Evolutionary conservation across 805 yeast species (phyloP), one percentile per base, ranked within the genome.

Genomic region (Saccharomycopsis sp.): DNA sequence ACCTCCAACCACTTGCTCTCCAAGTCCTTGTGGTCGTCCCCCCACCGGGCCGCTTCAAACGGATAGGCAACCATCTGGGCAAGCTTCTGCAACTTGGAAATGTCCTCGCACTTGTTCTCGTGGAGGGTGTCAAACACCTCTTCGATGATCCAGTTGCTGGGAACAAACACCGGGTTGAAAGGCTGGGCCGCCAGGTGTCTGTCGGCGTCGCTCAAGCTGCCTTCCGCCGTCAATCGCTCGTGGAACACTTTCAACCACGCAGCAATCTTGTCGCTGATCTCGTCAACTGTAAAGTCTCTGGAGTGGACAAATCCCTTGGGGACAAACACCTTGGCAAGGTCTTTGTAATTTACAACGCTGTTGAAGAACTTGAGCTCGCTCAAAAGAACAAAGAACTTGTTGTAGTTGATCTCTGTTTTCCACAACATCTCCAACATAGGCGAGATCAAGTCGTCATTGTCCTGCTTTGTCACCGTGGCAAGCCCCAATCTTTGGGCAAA

Each of bases 111-210:
- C 31, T 62, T 59, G 21, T 68, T 63, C 2, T 75, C 82, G 27
- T 69, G 64, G 0, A 77, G 68, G 34, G 63, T 61, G 21, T 71
- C 68, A 34, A 84, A 78, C 1, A 86, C 95, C 46, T 87, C 88
- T 40, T 86, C 85, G 40, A 92, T 64, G 39, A 88, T 78, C 87
- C 94, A 85, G 48, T 77, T 82, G 45, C 89, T 69, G 16, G 95
- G 92, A 4, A 82, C 69, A 53, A 89, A 89, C 26, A 73, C 55
- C 2, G 97, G 98, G 53, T 89, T 92, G 36, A 61, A 63, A 2
- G 50, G 39, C 5, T 61, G 54, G 36, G 86, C 74, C 3, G 64
- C 50, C 6, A 43, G 48, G 3, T 45, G 50, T 38, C 88, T 65
- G 9, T 54, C 56, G 4, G 31, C 44, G 41, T 69, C 72, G 20